Evolutionary conservation across 192 early-diverging fungal species (phyloP), one percentile per base, ranked within the genome.

Genomic region (Coemansia aciculifera): DNA sequence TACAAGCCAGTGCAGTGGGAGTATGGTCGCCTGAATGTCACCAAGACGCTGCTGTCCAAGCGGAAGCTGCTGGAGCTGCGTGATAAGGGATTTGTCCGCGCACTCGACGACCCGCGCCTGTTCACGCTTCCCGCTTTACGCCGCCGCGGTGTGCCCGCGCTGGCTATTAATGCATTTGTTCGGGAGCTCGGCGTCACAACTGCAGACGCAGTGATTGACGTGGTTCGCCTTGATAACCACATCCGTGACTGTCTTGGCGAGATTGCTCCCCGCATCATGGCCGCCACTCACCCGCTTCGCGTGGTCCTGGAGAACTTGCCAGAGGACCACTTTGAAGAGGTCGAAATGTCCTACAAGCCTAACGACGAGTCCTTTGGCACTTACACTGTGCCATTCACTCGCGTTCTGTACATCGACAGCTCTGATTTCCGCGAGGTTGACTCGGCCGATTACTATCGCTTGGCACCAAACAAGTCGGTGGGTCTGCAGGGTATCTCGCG

Each of bases 1-100:
- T 99, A 99, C 87, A 99, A 99, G 85, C 98, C 98, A 24, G 96
- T 99, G 27, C 98, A 99, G 86, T 99, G 95, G 95, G 98, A 99
- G 84, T 99, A 94, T 69, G 95, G 95, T 42, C 89, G 98, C 56
- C 83, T 99, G 44, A 95, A 90, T 69, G 86, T 99, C 62, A 93
- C 95, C 52, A 90, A 95, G 85, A 97, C 95, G 1, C 83, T 99
- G 69, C 88, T 97, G 79, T 98, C 97, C 49, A 99, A 99, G 88
- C 91, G 98, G 64, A 98, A 98, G 88, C 89, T 99, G 59, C 89
- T 89, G 52, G 89, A 93, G 88, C 85, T 99, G 63, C 92, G 94
- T 70, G 89, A 89, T 57, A 90, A 91, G 52, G 83, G 84, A 11
- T 65, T 88, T 67, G 94, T 99, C 3, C 75, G 63, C 54, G 93